A percentile compares a stretch with the other conserved stretches of the same genome.
phyloP scores from a whole-genome alignment of 164 flowering plant species.

The Aristolochia californica region DNA sequence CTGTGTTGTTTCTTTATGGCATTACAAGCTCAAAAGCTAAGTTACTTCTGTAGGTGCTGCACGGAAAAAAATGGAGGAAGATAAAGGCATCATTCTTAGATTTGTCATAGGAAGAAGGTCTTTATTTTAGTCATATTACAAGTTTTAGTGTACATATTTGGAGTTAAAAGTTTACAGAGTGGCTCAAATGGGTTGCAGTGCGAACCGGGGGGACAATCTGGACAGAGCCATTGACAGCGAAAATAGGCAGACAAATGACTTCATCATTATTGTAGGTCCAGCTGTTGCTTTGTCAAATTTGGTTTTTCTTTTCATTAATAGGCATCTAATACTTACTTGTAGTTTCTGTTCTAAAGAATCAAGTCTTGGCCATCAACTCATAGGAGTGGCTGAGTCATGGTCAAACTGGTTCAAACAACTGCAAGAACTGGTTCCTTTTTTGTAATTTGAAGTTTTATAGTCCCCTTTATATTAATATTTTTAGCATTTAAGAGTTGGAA shows the following conservation, averaged over 20 bases:
- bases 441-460: too few relatives aligned
- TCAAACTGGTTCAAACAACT: too few relatives aligned
- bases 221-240: constrained; percentile 67
- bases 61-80: constrained; percentile 55
- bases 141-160: neutral
- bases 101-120: constrained; percentile 96
- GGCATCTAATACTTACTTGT: too few relatives aligned
- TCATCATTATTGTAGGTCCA: constrained; percentile 66
- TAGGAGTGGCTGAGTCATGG: too few relatives aligned
- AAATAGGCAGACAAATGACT: constrained; percentile 58
- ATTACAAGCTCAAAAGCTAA: neutral
- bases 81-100: constrained; percentile 65
- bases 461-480: too few relatives aligned
- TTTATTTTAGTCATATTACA: neutral
- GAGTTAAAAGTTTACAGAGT: neutral
- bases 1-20: too few relatives aligned
- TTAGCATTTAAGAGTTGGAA: too few relatives aligned
- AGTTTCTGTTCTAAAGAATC: too few relatives aligned
- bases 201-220: constrained; percentile 61
- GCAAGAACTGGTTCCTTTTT: too few relatives aligned
- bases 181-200: constrained; percentile 39
- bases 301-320: too few relatives aligned
- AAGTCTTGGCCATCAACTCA: too few relatives aligned
- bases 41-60: constrained; percentile 46
- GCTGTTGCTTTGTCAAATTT: neutral